A percentile compares a stretch with the other conserved stretches of the same genome.
Conservation (phyloP, 805 yeast genomes). For the Huiozyma naganishii region DNA sequence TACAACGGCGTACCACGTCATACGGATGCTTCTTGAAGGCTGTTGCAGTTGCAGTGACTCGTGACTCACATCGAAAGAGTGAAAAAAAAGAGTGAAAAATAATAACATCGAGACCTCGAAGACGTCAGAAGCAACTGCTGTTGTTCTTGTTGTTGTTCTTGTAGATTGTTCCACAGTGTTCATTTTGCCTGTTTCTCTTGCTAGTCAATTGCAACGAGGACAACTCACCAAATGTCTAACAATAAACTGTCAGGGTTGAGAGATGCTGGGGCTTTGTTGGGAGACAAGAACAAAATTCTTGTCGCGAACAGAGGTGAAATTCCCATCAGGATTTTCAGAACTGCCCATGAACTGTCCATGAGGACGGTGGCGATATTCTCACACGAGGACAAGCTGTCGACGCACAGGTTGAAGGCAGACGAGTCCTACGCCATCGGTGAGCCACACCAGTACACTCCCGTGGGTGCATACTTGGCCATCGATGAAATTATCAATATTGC, state of each 20-base stretch:
- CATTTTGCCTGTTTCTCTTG: no score
- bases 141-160: no score
- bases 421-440: conserved; percentile 88
- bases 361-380: conserved; percentile 95
- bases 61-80: no score
- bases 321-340: conserved; percentile 82
- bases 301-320: conserved; percentile 83
- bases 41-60: no score
- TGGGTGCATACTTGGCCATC: conserved; percentile 88
- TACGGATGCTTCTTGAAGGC: no score
- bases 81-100: no score
- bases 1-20: no score
- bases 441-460: conserved; percentile 85
- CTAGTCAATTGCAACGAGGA: not conserved
- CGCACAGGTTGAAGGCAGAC: conserved; percentile 92
- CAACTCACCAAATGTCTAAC: not conserved
- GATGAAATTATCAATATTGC: conserved; percentile 91
- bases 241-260: conserved; percentile 23
- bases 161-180: no score
- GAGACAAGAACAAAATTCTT: conserved; percentile 44
- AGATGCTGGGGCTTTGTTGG: conserved; percentile 28
- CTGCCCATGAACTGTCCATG: conserved; percentile 96
- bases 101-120: no score
- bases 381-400: conserved; percentile 86
- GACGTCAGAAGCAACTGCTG: no score